phyloP scores from a whole-genome alignment of 169 alveolate species.

The Besnoitia besnoiti region DNA sequence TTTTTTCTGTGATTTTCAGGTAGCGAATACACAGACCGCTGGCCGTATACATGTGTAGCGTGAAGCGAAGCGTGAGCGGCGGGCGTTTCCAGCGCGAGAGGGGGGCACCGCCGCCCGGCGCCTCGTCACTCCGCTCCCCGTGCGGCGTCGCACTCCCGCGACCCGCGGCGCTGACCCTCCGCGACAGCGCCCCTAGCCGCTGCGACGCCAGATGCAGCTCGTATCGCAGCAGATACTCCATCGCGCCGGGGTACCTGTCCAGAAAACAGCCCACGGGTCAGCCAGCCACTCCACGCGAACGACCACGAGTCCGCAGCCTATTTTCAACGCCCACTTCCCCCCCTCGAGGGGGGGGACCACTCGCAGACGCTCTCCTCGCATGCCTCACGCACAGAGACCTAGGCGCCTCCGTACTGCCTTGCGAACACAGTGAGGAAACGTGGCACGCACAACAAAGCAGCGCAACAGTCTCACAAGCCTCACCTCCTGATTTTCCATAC shows the following conservation, averaged over 20 bases:
- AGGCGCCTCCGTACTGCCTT: too few species aligned
- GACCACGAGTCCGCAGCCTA: too few species aligned
- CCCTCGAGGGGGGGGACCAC: too few species aligned
- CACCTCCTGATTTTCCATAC: slow-evolving; percentile 48
- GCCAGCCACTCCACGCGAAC: background rate
- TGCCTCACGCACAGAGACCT: background rate
- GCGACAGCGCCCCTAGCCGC: slow-evolving; percentile 67
- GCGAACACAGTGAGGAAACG: background rate
- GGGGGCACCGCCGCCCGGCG: slow-evolving; percentile 39
- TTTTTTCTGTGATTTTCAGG: slow-evolving; percentile 83
- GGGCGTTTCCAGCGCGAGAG: slow-evolving; percentile 84
- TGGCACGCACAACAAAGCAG: background rate
- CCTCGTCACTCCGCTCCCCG: background rate
- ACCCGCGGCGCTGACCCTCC: background rate
- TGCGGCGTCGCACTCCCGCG: background rate
- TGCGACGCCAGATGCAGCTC: slow-evolving; percentile 72
- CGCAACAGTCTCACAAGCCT: background rate
- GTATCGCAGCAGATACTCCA: slow-evolving; percentile 63
- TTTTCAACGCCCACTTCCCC: too few species aligned
- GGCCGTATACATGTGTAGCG: slow-evolving; percentile 93
- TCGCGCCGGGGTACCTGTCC: slow-evolving; percentile 52
- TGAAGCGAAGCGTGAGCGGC: slow-evolving; percentile 89
- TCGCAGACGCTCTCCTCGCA: background rate
- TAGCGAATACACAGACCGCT: slow-evolving; percentile 90
- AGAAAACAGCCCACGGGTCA: background rate